Evolutionary conservation across 2,329 filamentous ascomycete species (phyloP).

Genomic region (Fusarium dlaminii): DNA sequence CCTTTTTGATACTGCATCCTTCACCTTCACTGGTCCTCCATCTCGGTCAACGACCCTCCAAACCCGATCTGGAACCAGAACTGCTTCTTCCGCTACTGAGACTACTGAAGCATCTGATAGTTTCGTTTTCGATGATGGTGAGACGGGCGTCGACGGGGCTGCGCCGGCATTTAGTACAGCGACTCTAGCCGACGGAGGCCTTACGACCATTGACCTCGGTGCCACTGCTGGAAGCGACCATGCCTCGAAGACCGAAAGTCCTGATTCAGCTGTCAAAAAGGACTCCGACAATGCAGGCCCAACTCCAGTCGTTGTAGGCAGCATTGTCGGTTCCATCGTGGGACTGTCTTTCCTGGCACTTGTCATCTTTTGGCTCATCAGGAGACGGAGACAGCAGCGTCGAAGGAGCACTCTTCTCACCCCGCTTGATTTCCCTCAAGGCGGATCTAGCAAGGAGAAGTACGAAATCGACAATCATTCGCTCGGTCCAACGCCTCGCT

Average conservation of each 20-base stretch:
- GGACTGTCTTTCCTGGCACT: slow-evolving; percentile 55
- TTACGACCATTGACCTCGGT: slow-evolving; percentile 35
- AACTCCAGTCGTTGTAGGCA: slow-evolving; percentile 57
- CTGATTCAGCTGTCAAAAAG: slow-evolving; percentile 14
- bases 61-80: slow-evolving; percentile 27
- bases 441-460: slow-evolving; percentile 22
- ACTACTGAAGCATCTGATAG: slow-evolving; percentile 30
- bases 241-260: slow-evolving; percentile 25
- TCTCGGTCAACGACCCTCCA: slow-evolving; percentile 31
- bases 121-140: slow-evolving; percentile 8
- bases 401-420: slow-evolving; percentile 61
- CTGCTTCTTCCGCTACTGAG: slow-evolving; percentile 22
- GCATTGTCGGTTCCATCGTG: slow-evolving; percentile 60
- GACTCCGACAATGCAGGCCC: slow-evolving; percentile 23
- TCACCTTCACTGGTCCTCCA: slow-evolving; percentile 28
- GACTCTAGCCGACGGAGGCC: slow-evolving; percentile 30
- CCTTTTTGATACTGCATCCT: slow-evolving; percentile 30
- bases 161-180: slow-evolving; percentile 29
- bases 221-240: slow-evolving; percentile 34
- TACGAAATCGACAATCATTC: slow-evolving; percentile 54
- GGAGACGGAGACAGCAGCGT: slow-evolving; percentile 51
- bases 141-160: slow-evolving; percentile 25
- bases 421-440: slow-evolving; percentile 52
- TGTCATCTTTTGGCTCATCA: slow-evolving; percentile 59
- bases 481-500: slow-evolving; percentile 59